A percentile compares a stretch with the other conserved stretches of the same genome.
These are phyloP conservation scores for Ophiocytium majus DNA, from an alignment of 352 stramenopile species.

Conservation along the genomic window DNA sequence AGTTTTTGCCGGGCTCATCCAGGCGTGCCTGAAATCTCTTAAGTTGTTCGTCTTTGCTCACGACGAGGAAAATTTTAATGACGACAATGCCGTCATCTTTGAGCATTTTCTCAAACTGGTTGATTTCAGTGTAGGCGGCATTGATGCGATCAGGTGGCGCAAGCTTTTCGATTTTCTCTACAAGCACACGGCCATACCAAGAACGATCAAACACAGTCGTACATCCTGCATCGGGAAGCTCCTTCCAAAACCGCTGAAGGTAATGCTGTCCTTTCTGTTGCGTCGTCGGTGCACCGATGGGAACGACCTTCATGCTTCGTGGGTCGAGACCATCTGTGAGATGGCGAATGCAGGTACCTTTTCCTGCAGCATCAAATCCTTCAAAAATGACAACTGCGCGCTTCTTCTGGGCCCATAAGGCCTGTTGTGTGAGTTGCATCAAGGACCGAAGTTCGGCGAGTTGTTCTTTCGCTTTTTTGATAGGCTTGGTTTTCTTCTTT, in stretches of 20 bases:
- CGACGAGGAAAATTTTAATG: slow-evolving; percentile 4
- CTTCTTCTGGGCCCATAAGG: no score
- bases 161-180: slow-evolving; percentile 9
- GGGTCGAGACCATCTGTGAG: background rate
- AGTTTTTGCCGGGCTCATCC: background rate
- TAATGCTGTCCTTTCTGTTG: background rate
- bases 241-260: background rate
- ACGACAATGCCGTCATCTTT: background rate
- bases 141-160: background rate
- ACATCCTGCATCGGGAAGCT: background rate
- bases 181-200: background rate
- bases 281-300: background rate
- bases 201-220: background rate
- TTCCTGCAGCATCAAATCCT: slow-evolving; percentile 1
- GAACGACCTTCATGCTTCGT: background rate
- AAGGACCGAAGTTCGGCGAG: no score
- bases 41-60: slow-evolving; percentile 2
- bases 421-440: no score
- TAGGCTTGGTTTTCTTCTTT: no score
- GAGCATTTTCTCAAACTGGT: slow-evolving; percentile 3
- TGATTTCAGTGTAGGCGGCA: background rate
- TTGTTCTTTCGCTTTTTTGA: no score
- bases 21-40: background rate
- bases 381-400: background rate
- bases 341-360: background rate